These are phyloP conservation scores for Periconia macrospinosa DNA, from an alignment of 2,329 filamentous ascomycete genomes.

Conservation along the genomic window DNA sequence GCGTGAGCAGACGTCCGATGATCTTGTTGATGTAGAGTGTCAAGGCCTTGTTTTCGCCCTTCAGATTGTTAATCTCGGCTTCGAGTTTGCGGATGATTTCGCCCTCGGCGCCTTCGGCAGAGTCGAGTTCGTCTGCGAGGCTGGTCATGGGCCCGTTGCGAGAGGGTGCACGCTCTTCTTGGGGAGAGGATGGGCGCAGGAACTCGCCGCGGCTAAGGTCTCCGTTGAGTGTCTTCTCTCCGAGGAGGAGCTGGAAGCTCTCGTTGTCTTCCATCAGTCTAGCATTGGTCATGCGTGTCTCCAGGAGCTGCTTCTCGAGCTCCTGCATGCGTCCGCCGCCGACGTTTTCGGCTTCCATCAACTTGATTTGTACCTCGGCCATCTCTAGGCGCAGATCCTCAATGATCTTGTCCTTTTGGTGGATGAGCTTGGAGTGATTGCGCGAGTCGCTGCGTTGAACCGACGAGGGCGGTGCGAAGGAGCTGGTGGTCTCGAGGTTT, in stretches of 20 bases:
- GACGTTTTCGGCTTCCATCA: constrained; percentile 91
- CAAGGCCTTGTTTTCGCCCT: constrained; percentile 95
- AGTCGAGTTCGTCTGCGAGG: constrained; percentile 82
- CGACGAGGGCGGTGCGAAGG: constrained; percentile 84
- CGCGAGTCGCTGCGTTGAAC: constrained; percentile 85
- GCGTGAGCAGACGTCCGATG: constrained; percentile 89
- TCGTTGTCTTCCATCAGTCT: constrained; percentile 98
- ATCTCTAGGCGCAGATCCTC: constrained; percentile 89
- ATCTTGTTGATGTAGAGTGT: constrained; percentile 99
- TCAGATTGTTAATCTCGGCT: constrained; percentile 74
- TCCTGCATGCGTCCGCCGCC: constrained; percentile 85
- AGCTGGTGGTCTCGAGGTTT: constrained; percentile 73
- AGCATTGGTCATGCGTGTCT: constrained; percentile 93
- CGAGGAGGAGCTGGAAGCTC: constrained; percentile 91
- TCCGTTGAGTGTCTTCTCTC: constrained; percentile 92
- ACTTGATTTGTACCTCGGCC: constrained; percentile 91
- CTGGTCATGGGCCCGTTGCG: constrained; percentile 40
- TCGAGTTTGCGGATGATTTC: constrained; percentile 67
- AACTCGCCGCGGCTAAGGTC: constrained; percentile 86
- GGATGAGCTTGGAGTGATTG: constrained; percentile 84
- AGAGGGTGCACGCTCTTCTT: constrained; percentile 35
- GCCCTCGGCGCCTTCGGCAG: constrained; percentile 56
- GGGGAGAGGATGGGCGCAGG: constrained; percentile 56
- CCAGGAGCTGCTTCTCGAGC: constrained; percentile 86
- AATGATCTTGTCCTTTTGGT: constrained; percentile 96